Evolutionary conservation across 805 yeast species (phyloP), one percentile per base, ranked within the genome.

Genomic region (Debaryomyces castellii): DNA sequence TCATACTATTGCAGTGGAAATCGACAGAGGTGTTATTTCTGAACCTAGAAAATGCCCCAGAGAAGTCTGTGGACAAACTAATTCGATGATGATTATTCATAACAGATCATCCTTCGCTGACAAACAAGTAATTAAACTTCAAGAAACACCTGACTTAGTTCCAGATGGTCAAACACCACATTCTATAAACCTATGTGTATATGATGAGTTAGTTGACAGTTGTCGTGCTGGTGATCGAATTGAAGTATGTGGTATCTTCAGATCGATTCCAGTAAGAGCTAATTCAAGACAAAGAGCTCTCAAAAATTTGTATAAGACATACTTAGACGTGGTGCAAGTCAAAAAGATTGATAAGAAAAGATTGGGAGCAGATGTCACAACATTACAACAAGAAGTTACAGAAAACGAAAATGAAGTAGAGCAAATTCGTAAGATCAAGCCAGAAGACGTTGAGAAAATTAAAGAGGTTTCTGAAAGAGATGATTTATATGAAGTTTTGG

Each of bases 131-230:
- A 82, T 94, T 54, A 88, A 89, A 58, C 71, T 94, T 35, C 99
- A 94, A 67, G 99, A 94, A 66, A 90, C 96, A 0, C 97, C 97
- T 0, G 99, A 94, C 65, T 76, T 82, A 50, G 96, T 92, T 12
- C 99, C 99, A 3, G 98, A 88, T 68, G 99, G 99, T 14, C 99
- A 94, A 67, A 94, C 99, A 2, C 99, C 99, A 1, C 99, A 94
- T 66, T 85, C 97, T 11, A 88, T 94, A 40, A 89, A 96, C 5
- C 71, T 94, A 23, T 89, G 97, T 71, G 96, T 89, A 1, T 94
- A 92, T 62, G 99, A 94, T 66, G 98, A 94, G 63, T 75, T 94
- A 50, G 99, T 94, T 1, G 99, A 94, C 64, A 77, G 87, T 44
- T 87, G 96, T 58, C 80, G 96, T 57, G 97, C 99, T 7, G 99